These are phyloP conservation scores for Fraxinus paxiana DNA, from an alignment of 305 asterid genomes.

Conservation along the genomic window DNA sequence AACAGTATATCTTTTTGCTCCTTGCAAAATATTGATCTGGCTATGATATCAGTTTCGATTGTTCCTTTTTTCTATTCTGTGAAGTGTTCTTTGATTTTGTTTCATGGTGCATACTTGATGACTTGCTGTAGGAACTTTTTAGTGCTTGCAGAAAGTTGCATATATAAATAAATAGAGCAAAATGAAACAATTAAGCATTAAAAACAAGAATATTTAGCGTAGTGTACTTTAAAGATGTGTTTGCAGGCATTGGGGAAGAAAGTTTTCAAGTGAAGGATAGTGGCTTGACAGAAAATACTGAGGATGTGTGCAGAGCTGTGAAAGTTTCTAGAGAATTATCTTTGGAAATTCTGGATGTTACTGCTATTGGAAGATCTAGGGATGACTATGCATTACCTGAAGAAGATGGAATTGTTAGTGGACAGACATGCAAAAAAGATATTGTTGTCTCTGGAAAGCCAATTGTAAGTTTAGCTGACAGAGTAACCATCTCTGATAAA, in stretches of 20 bases:
- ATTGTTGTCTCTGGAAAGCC: constrained; percentile 45
- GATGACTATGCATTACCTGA: constrained; percentile 32
- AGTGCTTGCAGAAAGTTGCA: neutral
- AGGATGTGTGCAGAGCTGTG: constrained; percentile 26
- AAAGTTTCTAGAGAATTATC: constrained; percentile 20
- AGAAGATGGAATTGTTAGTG: constrained; percentile 43
- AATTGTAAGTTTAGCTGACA: constrained; percentile 35
- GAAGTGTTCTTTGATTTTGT: neutral
- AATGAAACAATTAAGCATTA: neutral
- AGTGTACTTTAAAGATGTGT: neutral
- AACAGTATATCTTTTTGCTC: neutral
- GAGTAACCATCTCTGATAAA: constrained; percentile 38
- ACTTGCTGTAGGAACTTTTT: neutral
- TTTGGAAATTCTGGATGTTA: constrained; percentile 29
- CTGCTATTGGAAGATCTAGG: constrained; percentile 28
- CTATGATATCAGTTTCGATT: neutral
- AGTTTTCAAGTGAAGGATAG: constrained; percentile 20
- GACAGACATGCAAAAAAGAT: constrained; percentile 50
- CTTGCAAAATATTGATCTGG: neutral
- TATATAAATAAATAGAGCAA: neutral
- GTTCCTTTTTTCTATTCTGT: neutral
- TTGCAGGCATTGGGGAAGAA: constrained; percentile 41
- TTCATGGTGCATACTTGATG: neutral
- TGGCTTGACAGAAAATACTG: constrained; percentile 26
- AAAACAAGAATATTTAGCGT: neutral